These are phyloP conservation scores for Leucocoprinus gongylophorus DNA, from an alignment of 1,284 basidiomycete genomes.

Conservation along the genomic window DNA sequence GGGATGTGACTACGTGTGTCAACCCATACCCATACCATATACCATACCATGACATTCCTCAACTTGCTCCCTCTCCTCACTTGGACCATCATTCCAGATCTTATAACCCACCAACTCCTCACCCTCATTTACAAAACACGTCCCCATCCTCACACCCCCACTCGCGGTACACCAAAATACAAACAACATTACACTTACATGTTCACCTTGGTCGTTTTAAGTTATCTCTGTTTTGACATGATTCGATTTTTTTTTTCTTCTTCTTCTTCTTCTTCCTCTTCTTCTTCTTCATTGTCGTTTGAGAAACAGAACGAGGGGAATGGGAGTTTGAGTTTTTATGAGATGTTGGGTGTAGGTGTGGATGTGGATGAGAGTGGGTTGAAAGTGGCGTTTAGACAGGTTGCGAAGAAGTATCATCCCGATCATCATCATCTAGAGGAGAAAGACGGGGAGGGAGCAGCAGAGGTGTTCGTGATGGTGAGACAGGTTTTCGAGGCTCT, in stretches of 20 bases:
- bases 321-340: conserved; percentile 55
- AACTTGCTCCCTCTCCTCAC: too few species aligned
- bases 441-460: conserved; percentile 52
- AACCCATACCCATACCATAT: too few species aligned
- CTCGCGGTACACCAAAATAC: conserved; percentile 39
- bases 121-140: conserved; percentile 31
- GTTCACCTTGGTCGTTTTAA: conserved; percentile 60
- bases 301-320: too few species aligned
- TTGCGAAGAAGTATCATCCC: conserved; percentile 73
- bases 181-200: conserved; percentile 51
- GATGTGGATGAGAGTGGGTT: conserved; percentile 59
- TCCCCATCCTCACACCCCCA: conserved; percentile 32
- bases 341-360: conserved; percentile 58
- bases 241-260: conserved; percentile 47
- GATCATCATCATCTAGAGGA: conserved; percentile 33
- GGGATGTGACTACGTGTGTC: too few species aligned
- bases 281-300: too few species aligned
- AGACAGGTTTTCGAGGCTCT: conserved; percentile 76
- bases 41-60: too few species aligned
- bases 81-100: conserved; percentile 40
- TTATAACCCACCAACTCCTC: conserved; percentile 35
- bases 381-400: conserved; percentile 65
- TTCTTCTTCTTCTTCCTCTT: too few species aligned
- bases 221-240: conserved; percentile 65
- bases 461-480: conserved; percentile 64